phyloP scores from a whole-genome alignment of 257 asterid genomes.

The Petunia axillaris region DNA sequence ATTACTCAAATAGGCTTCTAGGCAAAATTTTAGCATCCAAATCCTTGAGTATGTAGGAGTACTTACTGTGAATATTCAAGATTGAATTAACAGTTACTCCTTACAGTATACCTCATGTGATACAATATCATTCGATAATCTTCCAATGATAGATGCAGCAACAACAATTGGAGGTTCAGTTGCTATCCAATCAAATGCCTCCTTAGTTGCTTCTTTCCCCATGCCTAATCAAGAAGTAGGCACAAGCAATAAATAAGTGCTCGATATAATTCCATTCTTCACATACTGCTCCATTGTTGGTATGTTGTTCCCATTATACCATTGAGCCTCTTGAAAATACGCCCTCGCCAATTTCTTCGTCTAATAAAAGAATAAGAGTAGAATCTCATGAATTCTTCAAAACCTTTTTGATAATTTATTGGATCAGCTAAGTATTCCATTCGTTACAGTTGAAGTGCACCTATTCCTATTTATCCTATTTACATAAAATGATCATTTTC shows the following conservation, averaged over 20 bases:
- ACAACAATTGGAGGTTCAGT: slow-evolving; percentile 32
- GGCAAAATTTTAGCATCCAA: too few species aligned
- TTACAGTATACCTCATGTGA: too few species aligned
- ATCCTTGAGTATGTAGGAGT: too few species aligned
- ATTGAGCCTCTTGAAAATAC: slow-evolving; percentile 38
- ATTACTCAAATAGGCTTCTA: too few species aligned
- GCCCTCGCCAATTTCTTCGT: slow-evolving; percentile 34
- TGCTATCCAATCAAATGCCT: slow-evolving; percentile 39
- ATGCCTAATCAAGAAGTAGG: slow-evolving; percentile 34
- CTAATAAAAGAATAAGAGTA: slow-evolving; percentile 24
- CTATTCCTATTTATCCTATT: too few species aligned
- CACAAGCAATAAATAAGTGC: slow-evolving; percentile 24
- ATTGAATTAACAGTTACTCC: too few species aligned
- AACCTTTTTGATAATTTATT: too few species aligned
- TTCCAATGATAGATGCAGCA: slow-evolving; percentile 30
- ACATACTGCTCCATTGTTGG: slow-evolving; percentile 32
- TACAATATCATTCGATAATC: slow-evolving; percentile 45
- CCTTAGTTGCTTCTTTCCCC: slow-evolving; percentile 7
- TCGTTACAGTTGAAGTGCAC: too few species aligned
- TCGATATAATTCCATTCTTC: slow-evolving; percentile 24
- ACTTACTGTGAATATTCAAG: too few species aligned
- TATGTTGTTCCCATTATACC: slow-evolving; percentile 23
- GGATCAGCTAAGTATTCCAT: too few species aligned
- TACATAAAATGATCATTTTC: too few species aligned
- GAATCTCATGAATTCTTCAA: too few species aligned